Evolutionary conservation across 1,284 basidiomycete species (phyloP), one percentile per base, ranked within the genome.

Genomic region (Bondarzewia mesenterica): DNA sequence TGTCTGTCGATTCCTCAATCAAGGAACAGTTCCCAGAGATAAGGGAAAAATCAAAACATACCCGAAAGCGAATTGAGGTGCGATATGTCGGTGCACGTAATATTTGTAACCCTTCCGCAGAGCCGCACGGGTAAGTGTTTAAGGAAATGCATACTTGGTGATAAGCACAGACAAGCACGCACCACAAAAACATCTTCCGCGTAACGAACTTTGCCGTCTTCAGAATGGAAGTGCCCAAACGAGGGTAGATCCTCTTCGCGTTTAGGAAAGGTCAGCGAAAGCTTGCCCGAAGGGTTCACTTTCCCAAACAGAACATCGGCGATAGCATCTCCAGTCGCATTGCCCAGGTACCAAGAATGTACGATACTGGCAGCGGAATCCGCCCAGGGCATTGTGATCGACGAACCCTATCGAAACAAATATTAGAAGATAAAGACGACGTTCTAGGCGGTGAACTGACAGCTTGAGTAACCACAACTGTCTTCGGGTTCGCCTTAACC

Each of bases 31-130:
- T 41, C 29, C 10, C 25, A 29, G 22, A 38, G 15, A 46, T 18
- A 32, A 12, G 29, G 35, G 41, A 21, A 26, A 42, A 41, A 42
- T 16, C 22, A 27, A 2, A 20, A 52, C 54, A 38, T 20, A 84
- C 74, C 86, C 86, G 58, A 89, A 89, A 20, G 80, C 72, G 67
- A 83, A 89, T 29, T 82, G 63, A 2, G 85, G 77, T 48, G 66
- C 64, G 44, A 86, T 71, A 45, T 60, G 69, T 50, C 71, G 71
- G 47, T 77, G 74, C 43, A 81, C 75, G 59, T 82, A 85, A 57
- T 80, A 71, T 62, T 84, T 86, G 63, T 89, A 89, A 38, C 85
- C 85, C 52, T 53, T n/a, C n/a, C n/a, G n/a, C n/a, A n/a, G n/a
- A n/a, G n/a, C n/a, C n/a, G n/a, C 18, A 6, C 32, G n/a, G 21